Conservation (phyloP, 2,329 filamentous ascomycete genomes). For the Penicillium sp. region DNA sequence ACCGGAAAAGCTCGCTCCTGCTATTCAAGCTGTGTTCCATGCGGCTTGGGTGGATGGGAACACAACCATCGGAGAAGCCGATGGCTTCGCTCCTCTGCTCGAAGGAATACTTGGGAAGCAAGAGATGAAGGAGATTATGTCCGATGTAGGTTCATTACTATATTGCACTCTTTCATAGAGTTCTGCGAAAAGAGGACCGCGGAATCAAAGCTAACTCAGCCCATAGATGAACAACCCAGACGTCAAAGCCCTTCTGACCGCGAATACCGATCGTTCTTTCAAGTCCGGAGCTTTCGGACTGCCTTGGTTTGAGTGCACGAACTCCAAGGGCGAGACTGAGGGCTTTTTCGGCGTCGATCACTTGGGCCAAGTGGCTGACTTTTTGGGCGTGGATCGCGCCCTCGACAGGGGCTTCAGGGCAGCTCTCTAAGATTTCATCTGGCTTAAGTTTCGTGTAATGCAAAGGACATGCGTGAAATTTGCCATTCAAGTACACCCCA, state of each 20-base stretch:
- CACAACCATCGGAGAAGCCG: slow-evolving; percentile 44
- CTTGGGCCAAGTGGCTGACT: slow-evolving; percentile 54
- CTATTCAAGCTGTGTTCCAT: slow-evolving; percentile 50
- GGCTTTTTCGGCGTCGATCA: slow-evolving; percentile 62
- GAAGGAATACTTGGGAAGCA: slow-evolving; percentile 47
- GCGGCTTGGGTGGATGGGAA: slow-evolving; percentile 54
- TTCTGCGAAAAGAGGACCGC: not conserved
- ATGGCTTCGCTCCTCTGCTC: slow-evolving; percentile 48
- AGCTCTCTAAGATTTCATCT: slow-evolving; percentile 20
- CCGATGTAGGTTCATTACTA: slow-evolving; percentile 34
- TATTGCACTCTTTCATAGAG: too few relatives aligned
- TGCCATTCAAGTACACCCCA: not conserved
- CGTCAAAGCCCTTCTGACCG: slow-evolving; percentile 48
- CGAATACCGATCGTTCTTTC: slow-evolving; percentile 54
- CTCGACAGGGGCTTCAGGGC: slow-evolving; percentile 32
- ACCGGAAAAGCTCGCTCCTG: slow-evolving; percentile 43
- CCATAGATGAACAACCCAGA: slow-evolving; percentile 32
- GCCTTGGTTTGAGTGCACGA: slow-evolving; percentile 60
- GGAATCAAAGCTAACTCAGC: slow-evolving; percentile 1
- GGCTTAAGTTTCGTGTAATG: not conserved
- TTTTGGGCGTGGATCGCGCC: slow-evolving; percentile 51
- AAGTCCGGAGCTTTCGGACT: slow-evolving; percentile 61
- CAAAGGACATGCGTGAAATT: not conserved
- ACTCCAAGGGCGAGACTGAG: slow-evolving; percentile 54
- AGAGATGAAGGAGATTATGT: slow-evolving; percentile 43